Base-by-base conservation (phyloP, 306 rosid species). In the Malus sieversii region DNA sequence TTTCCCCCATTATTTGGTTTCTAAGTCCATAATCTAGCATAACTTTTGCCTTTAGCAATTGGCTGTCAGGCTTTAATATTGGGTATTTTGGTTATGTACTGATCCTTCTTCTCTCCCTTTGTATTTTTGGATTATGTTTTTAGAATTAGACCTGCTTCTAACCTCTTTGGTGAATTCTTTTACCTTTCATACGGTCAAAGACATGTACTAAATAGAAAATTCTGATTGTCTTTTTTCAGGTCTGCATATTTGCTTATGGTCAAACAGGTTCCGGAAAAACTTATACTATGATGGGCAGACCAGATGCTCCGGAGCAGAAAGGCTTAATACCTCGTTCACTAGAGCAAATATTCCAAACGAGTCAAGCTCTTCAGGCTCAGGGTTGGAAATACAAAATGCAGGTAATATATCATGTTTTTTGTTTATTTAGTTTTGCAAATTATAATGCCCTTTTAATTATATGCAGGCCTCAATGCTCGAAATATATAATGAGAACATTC, bases 161-260 rank as follows among this genome's bases (percentile, higher is more conserved):
- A 25, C 25, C 25, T 25, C 25, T 1, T 25, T 25, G 25, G 25
- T 25, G 25, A 25, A 25, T 25, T 25, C 25, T 25, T 25, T 25
- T 1, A 25, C 25, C 25, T 25, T 25, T 25, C 25, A 25, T 32
- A 16, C 16, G 6, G 45, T 14, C 52, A 67, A 12, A 5, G 3
- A 15, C 3, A 61, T 20, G 32, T 14, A n/a, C 27, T 77, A 67
- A 77, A 76, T 72, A 25, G n/a, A 77, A 72, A 77, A 72, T 62
- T 58, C 9, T 33, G 67, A 27, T 81, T 70, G 45, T 8, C 71
- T 83, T 76, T 74, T 66, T 88, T 82, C 67, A 96, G 99, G 98
- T 95, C 15, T 95, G 98, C 82, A 94, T 94, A 75, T 94, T 94
- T 84, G 98, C 98, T 15, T 94, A 94, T n/a, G 98, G 98, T 52